Percentiles rank a stretch among this genome's conserved stretches.
Conservation (phyloP, 1,139 yeast species). For the Pichia sp. region DNA sequence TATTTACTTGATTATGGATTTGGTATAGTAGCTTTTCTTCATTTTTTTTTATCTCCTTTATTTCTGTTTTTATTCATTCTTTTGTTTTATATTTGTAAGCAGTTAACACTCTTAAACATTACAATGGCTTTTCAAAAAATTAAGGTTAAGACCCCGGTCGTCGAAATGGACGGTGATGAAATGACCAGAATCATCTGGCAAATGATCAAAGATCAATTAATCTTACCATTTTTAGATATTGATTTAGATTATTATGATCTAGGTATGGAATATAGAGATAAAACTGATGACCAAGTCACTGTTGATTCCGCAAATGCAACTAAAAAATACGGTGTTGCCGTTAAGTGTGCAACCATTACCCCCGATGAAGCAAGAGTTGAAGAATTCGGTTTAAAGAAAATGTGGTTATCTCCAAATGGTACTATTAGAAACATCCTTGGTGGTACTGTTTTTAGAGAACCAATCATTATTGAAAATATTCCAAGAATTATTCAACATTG, state of each 20-base stretch:
- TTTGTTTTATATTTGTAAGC: background rate
- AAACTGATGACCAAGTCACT: constrained; percentile 67
- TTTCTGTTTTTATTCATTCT: constrained; percentile 3
- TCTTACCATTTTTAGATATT: constrained; percentile 63
- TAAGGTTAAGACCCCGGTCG: constrained; percentile 64
- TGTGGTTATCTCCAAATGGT: constrained; percentile 87
- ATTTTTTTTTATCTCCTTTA: background rate
- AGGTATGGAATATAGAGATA: constrained; percentile 64
- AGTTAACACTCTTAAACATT: background rate
- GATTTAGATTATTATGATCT: constrained; percentile 73
- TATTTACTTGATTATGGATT: too few relatives aligned
- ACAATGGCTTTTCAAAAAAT: constrained; percentile 41
- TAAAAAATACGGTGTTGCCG: constrained; percentile 69
- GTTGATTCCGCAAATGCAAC: constrained; percentile 73
- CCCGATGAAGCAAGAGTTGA: constrained; percentile 79
- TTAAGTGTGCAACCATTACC: constrained; percentile 81
- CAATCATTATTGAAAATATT: constrained; percentile 62
- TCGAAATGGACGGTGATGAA: constrained; percentile 82
- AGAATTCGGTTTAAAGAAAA: constrained; percentile 66
- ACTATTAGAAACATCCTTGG: constrained; percentile 76
- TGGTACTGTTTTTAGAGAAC: constrained; percentile 81
- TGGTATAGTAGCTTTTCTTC: background rate
- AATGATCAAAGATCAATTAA: constrained; percentile 60
- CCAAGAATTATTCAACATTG: constrained; percentile 74
- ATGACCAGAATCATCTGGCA: constrained; percentile 85